These are phyloP conservation scores for Ottelia alismoides DNA, from an alignment of 106 monocot genomes.

Conservation along the genomic window DNA sequence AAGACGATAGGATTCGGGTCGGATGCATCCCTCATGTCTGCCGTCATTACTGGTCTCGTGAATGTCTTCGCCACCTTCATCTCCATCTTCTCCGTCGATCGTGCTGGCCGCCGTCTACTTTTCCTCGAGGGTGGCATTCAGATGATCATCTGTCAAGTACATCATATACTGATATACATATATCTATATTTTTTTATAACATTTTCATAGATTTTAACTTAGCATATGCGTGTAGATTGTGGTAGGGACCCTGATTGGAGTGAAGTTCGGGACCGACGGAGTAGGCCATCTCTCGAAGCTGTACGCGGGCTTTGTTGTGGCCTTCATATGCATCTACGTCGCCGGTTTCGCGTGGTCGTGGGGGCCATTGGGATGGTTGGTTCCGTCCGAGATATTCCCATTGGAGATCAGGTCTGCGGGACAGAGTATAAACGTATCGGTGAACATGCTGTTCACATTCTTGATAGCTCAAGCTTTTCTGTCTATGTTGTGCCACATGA, in stretches of 20 bases:
- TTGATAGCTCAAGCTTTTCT: conserved; percentile 34
- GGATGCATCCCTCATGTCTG: conserved; percentile 31
- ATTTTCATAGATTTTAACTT: too few relatives aligned
- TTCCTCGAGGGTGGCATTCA: conserved; percentile 54
- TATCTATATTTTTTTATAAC: too few relatives aligned
- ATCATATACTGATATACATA: too few relatives aligned
- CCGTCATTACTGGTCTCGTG: conserved; percentile 35
- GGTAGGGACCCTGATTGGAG: conserved; percentile 14
- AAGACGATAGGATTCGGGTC: conserved; percentile 60
- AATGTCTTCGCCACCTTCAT: conserved; percentile 43
- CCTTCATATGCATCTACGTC: conserved; percentile 33
- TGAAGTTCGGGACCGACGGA: conserved; percentile 22
- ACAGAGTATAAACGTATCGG: conserved; percentile 35
- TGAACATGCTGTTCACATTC: conserved; percentile 44
- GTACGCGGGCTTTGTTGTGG: conserved; percentile 14
- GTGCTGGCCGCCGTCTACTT: conserved; percentile 39
- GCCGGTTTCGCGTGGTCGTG: conserved; percentile 52
- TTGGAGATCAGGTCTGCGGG: conserved; percentile 41
- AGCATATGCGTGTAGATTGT: too few relatives aligned
- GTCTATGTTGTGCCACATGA: conserved; percentile 11
- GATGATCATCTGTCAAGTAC: conserved; percentile 62
- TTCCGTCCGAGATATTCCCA: conserved; percentile 39
- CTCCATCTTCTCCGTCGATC: conserved; percentile 49
- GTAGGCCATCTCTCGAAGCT: conserved; percentile 12
- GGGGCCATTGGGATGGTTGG: conserved; percentile 47